Conservation (phyloP, 164 flowering plant species). For the Umbellularia californica region DNA sequence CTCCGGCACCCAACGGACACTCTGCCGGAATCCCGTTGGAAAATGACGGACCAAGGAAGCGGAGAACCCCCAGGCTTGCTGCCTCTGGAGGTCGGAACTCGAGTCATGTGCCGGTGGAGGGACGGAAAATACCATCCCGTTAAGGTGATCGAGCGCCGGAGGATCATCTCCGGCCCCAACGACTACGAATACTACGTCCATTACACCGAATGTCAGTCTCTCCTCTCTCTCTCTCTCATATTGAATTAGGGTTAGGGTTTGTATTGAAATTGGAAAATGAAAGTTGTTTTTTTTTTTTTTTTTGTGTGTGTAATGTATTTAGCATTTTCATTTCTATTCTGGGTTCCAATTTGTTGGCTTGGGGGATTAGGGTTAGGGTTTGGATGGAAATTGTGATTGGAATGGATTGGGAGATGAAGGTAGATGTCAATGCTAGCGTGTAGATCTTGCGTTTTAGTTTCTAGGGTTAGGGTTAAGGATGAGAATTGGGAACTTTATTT, state of each 20-base stretch:
- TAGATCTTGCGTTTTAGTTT: too few relatives aligned
- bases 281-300: background rate
- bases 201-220: conserved; percentile 76
- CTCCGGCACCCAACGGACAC: background rate
- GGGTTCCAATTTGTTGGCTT: background rate
- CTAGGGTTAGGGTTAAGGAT: too few relatives aligned
- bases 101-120: conserved; percentile 96
- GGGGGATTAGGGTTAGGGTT: conserved; percentile 1
- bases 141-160: conserved; percentile 90
- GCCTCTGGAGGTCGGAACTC: conserved; percentile 89
- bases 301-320: too few relatives aligned
- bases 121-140: conserved; percentile 87
- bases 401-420: too few relatives aligned
- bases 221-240: background rate
- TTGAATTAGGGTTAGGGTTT: conserved; percentile 15
- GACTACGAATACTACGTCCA: conserved; percentile 97
- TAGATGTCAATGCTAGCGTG: too few relatives aligned
- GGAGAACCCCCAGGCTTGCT: conserved; percentile 30
- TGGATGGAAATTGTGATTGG: conserved; percentile 1
- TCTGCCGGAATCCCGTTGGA: conserved; percentile 15
- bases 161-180: conserved; percentile 27
- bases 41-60: conserved; percentile 34
- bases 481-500: too few relatives aligned
- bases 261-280: background rate
- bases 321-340: background rate